Percentiles rank a stretch among this genome's conserved stretches.
Evolutionary conservation across 2,329 filamentous ascomycete species (phyloP).

Genomic region (Colletotrichum sojae): DNA sequence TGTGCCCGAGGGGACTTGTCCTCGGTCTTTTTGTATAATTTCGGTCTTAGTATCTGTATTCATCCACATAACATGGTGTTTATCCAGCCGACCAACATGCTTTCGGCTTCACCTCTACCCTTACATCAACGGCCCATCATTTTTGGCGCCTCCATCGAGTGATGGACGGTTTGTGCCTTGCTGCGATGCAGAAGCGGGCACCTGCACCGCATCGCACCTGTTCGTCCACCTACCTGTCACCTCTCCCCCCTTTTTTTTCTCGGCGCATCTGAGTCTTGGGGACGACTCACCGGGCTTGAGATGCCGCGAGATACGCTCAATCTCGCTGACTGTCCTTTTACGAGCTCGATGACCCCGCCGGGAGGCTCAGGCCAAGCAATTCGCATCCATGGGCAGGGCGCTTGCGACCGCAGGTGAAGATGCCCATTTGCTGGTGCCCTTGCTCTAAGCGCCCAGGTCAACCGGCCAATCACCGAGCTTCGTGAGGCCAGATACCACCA

Average conservation of each 20-base stretch:
- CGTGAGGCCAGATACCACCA: conserved; percentile 39
- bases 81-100: background rate
- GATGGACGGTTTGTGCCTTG: conserved; percentile 12
- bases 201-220: background rate
- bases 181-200: conserved; percentile 23
- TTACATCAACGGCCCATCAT: background rate
- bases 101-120: background rate
- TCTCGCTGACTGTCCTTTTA: conserved; percentile 31
- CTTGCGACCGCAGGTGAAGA: conserved; percentile 38
- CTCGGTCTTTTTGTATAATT: background rate
- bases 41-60: background rate
- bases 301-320: conserved; percentile 35
- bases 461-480: conserved; percentile 42
- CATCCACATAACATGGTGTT: background rate
- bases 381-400: conserved; percentile 36
- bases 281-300: conserved; percentile 35
- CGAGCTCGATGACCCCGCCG: conserved; percentile 25
- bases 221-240: background rate
- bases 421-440: conserved; percentile 35
- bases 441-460: conserved; percentile 41
- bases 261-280: conserved; percentile 22
- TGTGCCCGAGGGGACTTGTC: conserved; percentile 2
- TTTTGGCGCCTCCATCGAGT: conserved; percentile 29
- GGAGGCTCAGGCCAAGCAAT: conserved; percentile 35
- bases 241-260: conserved; percentile 11